Evolutionary conservation across 495 filamentous ascomycete genomes (phyloP).

Genomic region (Trichoderma orchidacearum): DNA sequence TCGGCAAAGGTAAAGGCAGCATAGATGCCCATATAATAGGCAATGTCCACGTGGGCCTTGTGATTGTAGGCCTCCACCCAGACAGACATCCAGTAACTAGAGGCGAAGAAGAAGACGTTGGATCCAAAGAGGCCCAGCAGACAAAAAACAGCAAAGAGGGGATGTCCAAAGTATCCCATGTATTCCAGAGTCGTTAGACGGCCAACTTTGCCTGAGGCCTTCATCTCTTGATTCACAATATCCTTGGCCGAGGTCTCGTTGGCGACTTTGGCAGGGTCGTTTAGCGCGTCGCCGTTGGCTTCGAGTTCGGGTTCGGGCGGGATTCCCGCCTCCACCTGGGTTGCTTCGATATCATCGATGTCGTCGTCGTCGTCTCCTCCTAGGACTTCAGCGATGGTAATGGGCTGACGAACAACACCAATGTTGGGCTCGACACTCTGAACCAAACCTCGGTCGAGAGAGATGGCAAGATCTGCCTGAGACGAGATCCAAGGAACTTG

Average conservation of each 20-base stretch:
- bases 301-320: background rate
- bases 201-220: constrained; percentile 14
- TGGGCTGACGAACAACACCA: constrained; percentile 18
- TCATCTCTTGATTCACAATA: constrained; percentile 7
- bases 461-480: constrained; percentile 29
- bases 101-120: constrained; percentile 15
- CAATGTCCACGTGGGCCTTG: constrained; percentile 16
- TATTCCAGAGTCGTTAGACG: constrained; percentile 23
- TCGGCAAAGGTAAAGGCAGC: constrained; percentile 17
- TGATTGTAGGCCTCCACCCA: constrained; percentile 36
- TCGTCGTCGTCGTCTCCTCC: background rate
- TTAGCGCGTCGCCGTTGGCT: background rate
- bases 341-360: background rate
- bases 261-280: constrained; percentile 1
- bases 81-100: constrained; percentile 28
- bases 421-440: constrained; percentile 19
- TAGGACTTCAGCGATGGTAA: constrained; percentile 4
- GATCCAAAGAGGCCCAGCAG: constrained; percentile 14
- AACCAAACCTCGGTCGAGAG: constrained; percentile 25
- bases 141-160: constrained; percentile 15
- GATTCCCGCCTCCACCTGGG: background rate
- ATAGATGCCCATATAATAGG: constrained; percentile 24
- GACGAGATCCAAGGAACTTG: constrained; percentile 29
- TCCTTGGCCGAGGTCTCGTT: constrained; percentile 1
- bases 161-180: constrained; percentile 21